These are phyloP conservation scores for Diddensiella santjacobensis DNA, from an alignment of 805 yeast genomes.

Conservation along the genomic window DNA sequence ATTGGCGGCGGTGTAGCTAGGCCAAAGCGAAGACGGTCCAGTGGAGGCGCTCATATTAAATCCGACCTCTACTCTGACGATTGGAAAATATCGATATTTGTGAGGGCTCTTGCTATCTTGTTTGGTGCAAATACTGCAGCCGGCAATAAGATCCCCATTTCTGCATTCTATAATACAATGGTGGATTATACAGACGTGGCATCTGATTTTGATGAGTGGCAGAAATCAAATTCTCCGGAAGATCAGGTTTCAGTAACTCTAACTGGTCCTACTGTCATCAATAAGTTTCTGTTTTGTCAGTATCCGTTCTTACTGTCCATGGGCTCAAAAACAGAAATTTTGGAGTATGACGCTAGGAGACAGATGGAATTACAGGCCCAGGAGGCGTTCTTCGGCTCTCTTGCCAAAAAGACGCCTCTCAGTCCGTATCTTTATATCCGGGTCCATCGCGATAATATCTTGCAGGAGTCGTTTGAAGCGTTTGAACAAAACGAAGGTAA, in stretches of 20 bases:
- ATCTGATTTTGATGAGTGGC: slow-evolving; percentile 86
- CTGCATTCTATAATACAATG: slow-evolving; percentile 69
- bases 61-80: slow-evolving; percentile 66
- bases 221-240: slow-evolving; percentile 27
- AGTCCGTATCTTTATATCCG: slow-evolving; percentile 67
- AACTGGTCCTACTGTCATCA: slow-evolving; percentile 4
- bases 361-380: slow-evolving; percentile 86
- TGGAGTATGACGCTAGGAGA: slow-evolving; percentile 76
- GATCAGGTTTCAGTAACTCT: not conserved
- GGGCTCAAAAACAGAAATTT: slow-evolving; percentile 74
- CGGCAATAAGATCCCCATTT: slow-evolving; percentile 34
- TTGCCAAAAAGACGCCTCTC: slow-evolving; percentile 56
- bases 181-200: slow-evolving; percentile 74
- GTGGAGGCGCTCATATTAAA: slow-evolving; percentile 18
- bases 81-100: slow-evolving; percentile 76
- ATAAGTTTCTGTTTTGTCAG: slow-evolving; percentile 63
- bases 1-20: slow-evolving; percentile 3
- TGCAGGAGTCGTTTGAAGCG: slow-evolving; percentile 64
- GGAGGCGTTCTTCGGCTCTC: slow-evolving; percentile 76
- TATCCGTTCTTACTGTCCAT: slow-evolving; percentile 78
- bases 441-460: slow-evolving; percentile 63
- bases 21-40: slow-evolving; percentile 16
- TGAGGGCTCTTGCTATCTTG: slow-evolving; percentile 52
- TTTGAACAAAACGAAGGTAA: slow-evolving; percentile 54
- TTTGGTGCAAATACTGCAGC: slow-evolving; percentile 47